Evolutionary conservation across 2,329 filamentous ascomycete genomes (phyloP).

Genomic region (Alternaria ethzedia): DNA sequence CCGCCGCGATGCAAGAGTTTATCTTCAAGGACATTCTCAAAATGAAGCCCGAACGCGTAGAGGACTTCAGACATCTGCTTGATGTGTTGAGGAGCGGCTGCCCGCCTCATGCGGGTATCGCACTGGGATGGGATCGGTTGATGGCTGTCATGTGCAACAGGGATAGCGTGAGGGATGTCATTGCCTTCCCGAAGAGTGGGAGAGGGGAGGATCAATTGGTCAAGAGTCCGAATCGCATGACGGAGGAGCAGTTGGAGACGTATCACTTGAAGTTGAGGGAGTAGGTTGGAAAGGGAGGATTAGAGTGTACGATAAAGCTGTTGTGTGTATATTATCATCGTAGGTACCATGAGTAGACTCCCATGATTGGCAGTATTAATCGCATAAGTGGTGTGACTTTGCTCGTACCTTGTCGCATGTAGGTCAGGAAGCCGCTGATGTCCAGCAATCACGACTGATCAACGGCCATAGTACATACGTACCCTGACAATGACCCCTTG

Average conservation of each 20-base stretch:
- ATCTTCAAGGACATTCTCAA: conserved; percentile 83
- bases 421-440: neutral
- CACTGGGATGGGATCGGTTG: conserved; percentile 88
- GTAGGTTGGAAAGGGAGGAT: neutral
- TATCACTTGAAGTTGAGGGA: conserved; percentile 60
- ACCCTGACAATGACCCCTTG: neutral
- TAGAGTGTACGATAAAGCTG: neutral
- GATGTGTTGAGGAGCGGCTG: conserved; percentile 83
- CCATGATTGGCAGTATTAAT: neutral
- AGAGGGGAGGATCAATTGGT: conserved; percentile 87
- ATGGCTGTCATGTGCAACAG: conserved; percentile 79
- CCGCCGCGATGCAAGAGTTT: conserved; percentile 80
- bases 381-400: neutral
- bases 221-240: conserved; percentile 74
- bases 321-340: neutral
- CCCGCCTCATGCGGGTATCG: conserved; percentile 93
- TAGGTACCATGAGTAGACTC: neutral
- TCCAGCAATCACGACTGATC: neutral
- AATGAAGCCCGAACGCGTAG: conserved; percentile 74
- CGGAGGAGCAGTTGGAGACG: conserved; percentile 62
- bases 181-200: conserved; percentile 94
- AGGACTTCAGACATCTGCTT: conserved; percentile 84
- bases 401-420: neutral
- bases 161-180: conserved; percentile 85
- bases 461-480: too few species aligned